Evolutionary conservation across 2,329 filamentous ascomycete species (phyloP).

Genomic region (Pseudogymnoascus destructans): DNA sequence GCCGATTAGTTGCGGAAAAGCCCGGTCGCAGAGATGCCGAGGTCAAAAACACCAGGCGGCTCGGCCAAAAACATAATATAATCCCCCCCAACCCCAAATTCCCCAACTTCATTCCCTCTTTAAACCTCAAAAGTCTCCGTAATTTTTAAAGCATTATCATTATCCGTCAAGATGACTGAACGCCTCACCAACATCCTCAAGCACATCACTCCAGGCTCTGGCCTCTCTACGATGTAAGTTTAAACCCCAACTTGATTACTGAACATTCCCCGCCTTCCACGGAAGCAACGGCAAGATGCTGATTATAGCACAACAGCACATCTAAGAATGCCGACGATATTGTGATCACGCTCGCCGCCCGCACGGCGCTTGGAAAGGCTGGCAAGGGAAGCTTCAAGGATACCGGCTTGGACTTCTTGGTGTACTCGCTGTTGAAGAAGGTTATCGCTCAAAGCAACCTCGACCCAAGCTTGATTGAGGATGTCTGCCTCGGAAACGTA

Average conservation of each 20-base stretch:
- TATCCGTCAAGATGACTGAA: constrained; percentile 55
- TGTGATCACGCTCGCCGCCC: constrained; percentile 84
- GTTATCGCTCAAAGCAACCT: constrained; percentile 59
- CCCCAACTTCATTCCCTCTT: not conserved
- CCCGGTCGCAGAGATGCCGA: not conserved
- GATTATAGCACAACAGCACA: constrained; percentile 40
- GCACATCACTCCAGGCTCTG: constrained; percentile 65
- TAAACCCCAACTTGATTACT: constrained; percentile 10
- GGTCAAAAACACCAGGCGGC: not conserved
- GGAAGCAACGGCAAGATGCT: constrained; percentile 18
- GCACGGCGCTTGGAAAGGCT: constrained; percentile 80
- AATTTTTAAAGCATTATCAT: not conserved
- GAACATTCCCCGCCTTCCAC: constrained; percentile 8
- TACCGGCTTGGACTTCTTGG: constrained; percentile 72
- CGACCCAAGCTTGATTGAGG: constrained; percentile 70
- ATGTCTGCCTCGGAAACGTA: constrained; percentile 88
- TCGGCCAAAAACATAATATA: constrained; percentile 1
- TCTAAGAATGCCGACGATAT: constrained; percentile 92
- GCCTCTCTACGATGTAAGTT: constrained; percentile 64
- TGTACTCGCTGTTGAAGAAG: constrained; percentile 72
- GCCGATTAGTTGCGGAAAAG: not conserved
- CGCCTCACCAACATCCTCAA: constrained; percentile 77
- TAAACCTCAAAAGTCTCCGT: not conserved
- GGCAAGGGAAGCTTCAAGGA: constrained; percentile 94
- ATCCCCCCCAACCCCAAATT: not conserved